Base-by-base conservation (phyloP, 2,329 filamentous ascomycete genomes). In the Colletotrichum brevisporum region DNA sequence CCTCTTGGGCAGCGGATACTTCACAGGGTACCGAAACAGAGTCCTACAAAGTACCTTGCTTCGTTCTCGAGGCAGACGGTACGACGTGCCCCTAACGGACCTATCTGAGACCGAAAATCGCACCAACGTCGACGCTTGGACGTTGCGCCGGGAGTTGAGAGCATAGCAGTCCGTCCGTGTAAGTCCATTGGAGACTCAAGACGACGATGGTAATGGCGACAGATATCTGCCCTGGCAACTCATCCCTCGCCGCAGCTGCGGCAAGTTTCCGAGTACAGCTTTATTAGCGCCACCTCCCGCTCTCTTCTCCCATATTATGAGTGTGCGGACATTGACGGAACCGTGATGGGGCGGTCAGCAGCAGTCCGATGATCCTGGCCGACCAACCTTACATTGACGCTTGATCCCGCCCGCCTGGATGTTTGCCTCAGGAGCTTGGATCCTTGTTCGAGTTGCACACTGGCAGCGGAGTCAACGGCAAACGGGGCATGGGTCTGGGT, bases 101-200 rank as follows among this genome's bases (percentile, higher is more conserved):
- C 26, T 53, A 31, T 69, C 59, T 53, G 31, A 69, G 53, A 55
- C 67, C 39, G 45, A 51, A 6, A 39, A 13, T 67, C 51, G 39
- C 62, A 39, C 45, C 67, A 56, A 52, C 43, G 43, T 31, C 45
- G 26, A 56, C 45, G 62, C 67, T 60, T 61, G 63, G 67, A 60
- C 56, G 18, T 27, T 60, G 27, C 12, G 47, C 54, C 61, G 55
- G 66, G 51, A 60, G 48, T 53, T 62, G 55, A 43, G 47, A 51
- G 45, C 18, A 27, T 24, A 53, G 31, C 43, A 55, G 55, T 67
- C 63, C 62, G 55, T 67, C 63, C 62, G 67, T 69, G 67, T 69
- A 69, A 69, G 67, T 69, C 62, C 55, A 69, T 69, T 69, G 67
- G 67, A 69, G 66, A 69, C 45, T 27, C 16, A 36, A 36, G 31